Percentiles rank a stretch among this genome's conserved stretches.
Evolutionary conservation across 805 yeast species (phyloP).

Genomic region (Myxozyma vanderwaltii): DNA sequence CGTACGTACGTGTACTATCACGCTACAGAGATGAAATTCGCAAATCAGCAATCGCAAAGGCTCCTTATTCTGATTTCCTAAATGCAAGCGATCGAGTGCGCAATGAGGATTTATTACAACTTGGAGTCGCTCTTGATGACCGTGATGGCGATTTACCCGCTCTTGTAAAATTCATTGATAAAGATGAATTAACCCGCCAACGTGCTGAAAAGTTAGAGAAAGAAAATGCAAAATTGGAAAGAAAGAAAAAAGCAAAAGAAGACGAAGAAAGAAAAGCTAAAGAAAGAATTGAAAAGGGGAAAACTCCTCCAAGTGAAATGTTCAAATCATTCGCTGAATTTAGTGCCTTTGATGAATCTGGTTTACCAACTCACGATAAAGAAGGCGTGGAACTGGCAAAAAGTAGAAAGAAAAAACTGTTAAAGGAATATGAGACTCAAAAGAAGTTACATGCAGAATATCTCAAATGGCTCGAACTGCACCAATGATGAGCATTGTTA

Average conservation of each 20-base stretch:
- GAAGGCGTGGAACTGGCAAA: conserved; percentile 84
- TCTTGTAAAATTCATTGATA: conserved; percentile 82
- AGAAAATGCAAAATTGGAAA: conserved; percentile 59
- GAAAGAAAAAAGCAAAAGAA: conserved; percentile 46
- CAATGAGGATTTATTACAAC: conserved; percentile 64
- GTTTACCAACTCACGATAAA: conserved; percentile 74
- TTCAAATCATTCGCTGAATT: conserved; percentile 61
- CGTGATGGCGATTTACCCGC: conserved; percentile 67
- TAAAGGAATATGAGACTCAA: conserved; percentile 77
- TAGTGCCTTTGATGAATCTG: conserved; percentile 79
- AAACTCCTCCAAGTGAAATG: conserved; percentile 68
- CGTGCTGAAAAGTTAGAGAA: conserved; percentile 60
- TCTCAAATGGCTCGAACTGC: conserved; percentile 18
- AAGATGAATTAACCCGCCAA: conserved; percentile 57
- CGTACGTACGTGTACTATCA: conserved; percentile 77
- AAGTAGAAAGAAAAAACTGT: conserved; percentile 79
- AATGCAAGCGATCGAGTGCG: conserved; percentile 75
- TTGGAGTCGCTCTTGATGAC: conserved; percentile 88
- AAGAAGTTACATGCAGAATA: conserved; percentile 78
- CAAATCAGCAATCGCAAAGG: conserved; percentile 64
- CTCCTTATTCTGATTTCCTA: conserved; percentile 55
- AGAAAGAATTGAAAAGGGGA: conserved; percentile 73
- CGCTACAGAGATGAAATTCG: conserved; percentile 83
- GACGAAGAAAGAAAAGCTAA: conserved; percentile 54
- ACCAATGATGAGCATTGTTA: not conserved